These are phyloP conservation scores for Beta lomatogona DNA, from an alignment of 179 eudicot species.

Conservation along the genomic window DNA sequence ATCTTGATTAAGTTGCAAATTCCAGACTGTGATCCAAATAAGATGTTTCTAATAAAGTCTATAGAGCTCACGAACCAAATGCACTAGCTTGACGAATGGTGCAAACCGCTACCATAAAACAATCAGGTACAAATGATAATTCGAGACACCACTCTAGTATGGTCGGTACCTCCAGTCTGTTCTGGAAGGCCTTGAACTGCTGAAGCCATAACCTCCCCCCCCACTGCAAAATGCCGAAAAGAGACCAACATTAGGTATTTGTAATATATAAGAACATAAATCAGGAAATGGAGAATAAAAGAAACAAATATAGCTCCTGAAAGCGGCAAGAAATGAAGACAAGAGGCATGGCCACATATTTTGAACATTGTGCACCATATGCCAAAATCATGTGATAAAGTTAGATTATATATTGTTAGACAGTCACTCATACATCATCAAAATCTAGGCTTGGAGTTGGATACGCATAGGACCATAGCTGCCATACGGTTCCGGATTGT, in stretches of 20 bases:
- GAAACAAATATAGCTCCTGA: background rate
- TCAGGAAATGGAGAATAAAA: background rate
- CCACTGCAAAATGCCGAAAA: slow-evolving; percentile 39
- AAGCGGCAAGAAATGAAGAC: background rate
- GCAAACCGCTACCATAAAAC: background rate
- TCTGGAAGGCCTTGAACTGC: slow-evolving; percentile 46
- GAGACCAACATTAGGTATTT: background rate
- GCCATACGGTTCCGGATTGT: slow-evolving; percentile 67
- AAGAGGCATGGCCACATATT: background rate
- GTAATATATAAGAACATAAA: background rate
- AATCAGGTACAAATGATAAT: background rate
- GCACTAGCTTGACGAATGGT: background rate
- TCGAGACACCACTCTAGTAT: slow-evolving; percentile 23
- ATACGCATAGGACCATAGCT: slow-evolving; percentile 86
- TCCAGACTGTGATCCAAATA: background rate
- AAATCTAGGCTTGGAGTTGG: slow-evolving; percentile 71
- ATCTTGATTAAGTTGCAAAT: background rate
- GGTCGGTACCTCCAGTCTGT: slow-evolving; percentile 56
- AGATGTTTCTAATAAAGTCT: background rate
- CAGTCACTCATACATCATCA: slow-evolving; percentile 48
- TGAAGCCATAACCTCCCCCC: slow-evolving; percentile 38
- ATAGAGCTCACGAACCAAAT: background rate
- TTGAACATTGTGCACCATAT: background rate
- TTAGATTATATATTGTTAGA: background rate
- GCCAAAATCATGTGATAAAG: background rate